Conservation (phyloP, 108 stramenopile species). For the Aureococcus anophagefferens region DNA sequence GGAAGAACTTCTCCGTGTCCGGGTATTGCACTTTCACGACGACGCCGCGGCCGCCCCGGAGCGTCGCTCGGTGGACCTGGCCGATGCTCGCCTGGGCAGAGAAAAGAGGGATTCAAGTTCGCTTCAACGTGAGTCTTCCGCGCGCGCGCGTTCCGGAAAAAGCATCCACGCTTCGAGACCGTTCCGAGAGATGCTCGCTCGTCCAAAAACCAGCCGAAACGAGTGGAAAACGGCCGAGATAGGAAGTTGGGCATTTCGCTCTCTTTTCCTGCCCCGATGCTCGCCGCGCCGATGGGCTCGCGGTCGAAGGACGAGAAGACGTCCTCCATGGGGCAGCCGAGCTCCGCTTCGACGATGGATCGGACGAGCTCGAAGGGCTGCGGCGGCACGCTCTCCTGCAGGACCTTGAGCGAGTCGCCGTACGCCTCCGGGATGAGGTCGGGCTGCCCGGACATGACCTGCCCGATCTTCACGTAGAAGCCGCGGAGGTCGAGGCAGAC, state of each 20-base stretch:
- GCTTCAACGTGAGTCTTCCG: no score
- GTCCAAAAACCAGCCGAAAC: no score
- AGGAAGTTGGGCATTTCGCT: no score
- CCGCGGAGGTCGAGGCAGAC: constrained; percentile 4
- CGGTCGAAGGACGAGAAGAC: constrained; percentile 2
- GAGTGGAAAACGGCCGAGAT: no score
- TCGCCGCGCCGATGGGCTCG: constrained; percentile 7
- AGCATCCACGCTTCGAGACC: no score
- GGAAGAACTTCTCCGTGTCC: constrained; percentile 3
- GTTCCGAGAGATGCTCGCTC: no score
- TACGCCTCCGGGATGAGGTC: background rate
- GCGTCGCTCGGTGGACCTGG: constrained; percentile 4
- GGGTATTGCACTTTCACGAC: constrained; percentile 14
- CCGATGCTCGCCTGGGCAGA: constrained; percentile 14
- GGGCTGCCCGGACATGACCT: background rate
- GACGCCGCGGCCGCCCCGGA: background rate
- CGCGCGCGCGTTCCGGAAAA: no score
- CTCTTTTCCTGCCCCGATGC: no score
- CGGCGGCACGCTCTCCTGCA: constrained; percentile 3
- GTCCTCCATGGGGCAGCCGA: background rate
- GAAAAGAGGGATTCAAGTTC: no score
- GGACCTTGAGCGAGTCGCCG: background rate
- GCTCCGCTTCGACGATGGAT: background rate
- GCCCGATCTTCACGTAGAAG: constrained; percentile 6
- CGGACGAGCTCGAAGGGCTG: background rate